Base-by-base conservation (phyloP, 2,329 filamentous ascomycete species). In the Colletotrichum caudatum region DNA sequence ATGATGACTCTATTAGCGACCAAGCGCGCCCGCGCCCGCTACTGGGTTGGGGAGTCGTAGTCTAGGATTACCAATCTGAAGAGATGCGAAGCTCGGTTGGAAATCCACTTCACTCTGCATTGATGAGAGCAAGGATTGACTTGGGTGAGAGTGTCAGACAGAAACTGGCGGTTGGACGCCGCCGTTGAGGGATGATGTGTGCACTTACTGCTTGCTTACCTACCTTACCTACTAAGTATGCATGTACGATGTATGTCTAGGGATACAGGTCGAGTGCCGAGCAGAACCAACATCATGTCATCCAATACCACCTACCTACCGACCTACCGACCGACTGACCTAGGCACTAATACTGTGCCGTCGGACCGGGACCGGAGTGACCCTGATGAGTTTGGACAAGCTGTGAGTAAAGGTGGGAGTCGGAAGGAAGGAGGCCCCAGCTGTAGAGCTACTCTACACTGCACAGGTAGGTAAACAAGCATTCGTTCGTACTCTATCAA, bases 1-100 rank as follows among this genome's bases (percentile, higher is more conserved):
- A 51, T 46, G 64, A 51, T 71, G 68, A 67, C 68, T 71, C 64
- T 54, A 50, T 41, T 20, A 29, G 51, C 23, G 41, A 67, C n/a
- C 60, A 53, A 63, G 60, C 23, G n/a, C 48, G 18, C 37, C 23
- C 23, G n/a, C 48, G 18, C 37, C 23, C 68, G 51, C 68, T 61
- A 70, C 29, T 41, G 33, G 33, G 26, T 57, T 60, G 41, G 26
- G 57, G 37, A 39, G 35, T 37, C 26, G 29, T 29, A 50, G n/a
- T 37, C 26, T n/a, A 35, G 46, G 68, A 57, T 70, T 56, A 67
- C 64, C 46, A 67, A 70, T 59, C 56, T 51, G 8, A 44, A 16
- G 35, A 29, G n/a, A 67, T 50, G 50, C 12, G 39, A 57, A 39
- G 35, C 33, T 51, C 33, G 29, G 9, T 33, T 61, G 8, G 1